Percentiles rank a stretch among this genome's conserved stretches.
phyloP scores from a whole-genome alignment of 2,329 filamentous ascomycete species.

The Diaporthe sp. region DNA sequence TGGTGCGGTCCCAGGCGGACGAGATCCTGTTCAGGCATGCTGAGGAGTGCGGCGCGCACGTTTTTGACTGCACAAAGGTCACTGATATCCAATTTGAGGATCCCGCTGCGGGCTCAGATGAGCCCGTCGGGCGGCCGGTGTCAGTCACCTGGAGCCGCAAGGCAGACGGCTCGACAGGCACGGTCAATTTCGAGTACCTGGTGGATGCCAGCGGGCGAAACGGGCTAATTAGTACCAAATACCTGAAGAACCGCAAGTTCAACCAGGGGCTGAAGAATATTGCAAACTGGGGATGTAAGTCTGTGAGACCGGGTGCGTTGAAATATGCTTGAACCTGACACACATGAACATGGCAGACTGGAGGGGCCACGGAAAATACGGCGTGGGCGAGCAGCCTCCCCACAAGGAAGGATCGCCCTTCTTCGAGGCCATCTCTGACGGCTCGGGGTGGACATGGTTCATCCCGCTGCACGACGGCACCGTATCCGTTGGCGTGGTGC shows the following conservation, averaged over 20 bases:
- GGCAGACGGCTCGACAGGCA: conserved; percentile 52
- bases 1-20: conserved; percentile 61
- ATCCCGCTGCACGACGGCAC: conserved; percentile 65
- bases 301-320: not conserved
- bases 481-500: conserved; percentile 58
- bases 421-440: conserved; percentile 61
- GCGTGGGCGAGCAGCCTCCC: conserved; percentile 43
- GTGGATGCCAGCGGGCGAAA: conserved; percentile 62
- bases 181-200: conserved; percentile 61
- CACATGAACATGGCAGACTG: not conserved
- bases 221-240: conserved; percentile 62
- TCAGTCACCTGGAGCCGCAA: conserved; percentile 53
- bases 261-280: conserved; percentile 64
- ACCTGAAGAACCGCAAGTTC: conserved; percentile 61
- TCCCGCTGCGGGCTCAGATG: conserved; percentile 25
- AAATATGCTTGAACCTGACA: not conserved
- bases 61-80: conserved; percentile 57
- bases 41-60: conserved; percentile 53
- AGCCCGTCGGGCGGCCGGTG: conserved; percentile 48
- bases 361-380: conserved; percentile 49
- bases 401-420: conserved; percentile 53
- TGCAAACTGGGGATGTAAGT: conserved; percentile 61
- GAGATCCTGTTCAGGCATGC: conserved; percentile 60
- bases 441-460: conserved; percentile 63
- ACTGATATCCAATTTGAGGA: conserved; percentile 50